These are phyloP conservation scores for Pichia pseudocactophila DNA, from an alignment of 805 yeast species.

Conservation along the genomic window DNA sequence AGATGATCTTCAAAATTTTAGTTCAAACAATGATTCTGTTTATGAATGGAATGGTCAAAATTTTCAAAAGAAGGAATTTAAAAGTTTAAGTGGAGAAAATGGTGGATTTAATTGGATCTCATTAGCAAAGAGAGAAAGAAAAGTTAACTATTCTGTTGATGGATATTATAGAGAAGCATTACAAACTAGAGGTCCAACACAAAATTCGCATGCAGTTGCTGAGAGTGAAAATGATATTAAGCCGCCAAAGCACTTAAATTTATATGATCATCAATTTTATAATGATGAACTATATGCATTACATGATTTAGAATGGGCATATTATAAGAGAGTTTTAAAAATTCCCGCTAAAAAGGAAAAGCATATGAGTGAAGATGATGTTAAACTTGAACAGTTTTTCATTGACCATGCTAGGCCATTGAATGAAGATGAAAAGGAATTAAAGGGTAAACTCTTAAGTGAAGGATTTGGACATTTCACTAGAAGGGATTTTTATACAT, in stretches of 20 bases:
- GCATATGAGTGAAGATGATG: conserved; percentile 17
- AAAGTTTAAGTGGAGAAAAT: conserved; percentile 30
- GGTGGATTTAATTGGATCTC: conserved; percentile 63
- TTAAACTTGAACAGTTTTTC: conserved; percentile 53
- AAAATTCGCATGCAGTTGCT: conserved; percentile 5
- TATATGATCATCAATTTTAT: conserved; percentile 87
- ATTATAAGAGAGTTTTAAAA: conserved; percentile 64
- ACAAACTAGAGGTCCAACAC: conserved; percentile 41
- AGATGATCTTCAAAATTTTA: conserved; percentile 69
- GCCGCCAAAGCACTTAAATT: conserved; percentile 75
- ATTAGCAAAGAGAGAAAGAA: conserved; percentile 78
- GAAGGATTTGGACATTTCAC: conserved; percentile 80
- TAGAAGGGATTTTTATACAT: conserved; percentile 79
- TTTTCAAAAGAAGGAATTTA: conserved; percentile 54
- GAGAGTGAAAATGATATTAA: conserved; percentile 52
- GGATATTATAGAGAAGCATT: conserved; percentile 50
- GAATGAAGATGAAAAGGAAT: conserved; percentile 69
- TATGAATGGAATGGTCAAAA: conserved; percentile 87
- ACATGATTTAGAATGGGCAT: conserved; percentile 73
- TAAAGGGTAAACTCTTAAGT: conserved; percentile 46
- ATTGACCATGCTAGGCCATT: conserved; percentile 71
- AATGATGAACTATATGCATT: conserved; percentile 68
- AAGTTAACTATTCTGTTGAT: conserved; percentile 72
- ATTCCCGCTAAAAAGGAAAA: conserved; percentile 40
- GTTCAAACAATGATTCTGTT: conserved; percentile 47